Conservation (phyloP, 768 basidiomycete genomes). For the Omphalotus guepiniiformis region DNA sequence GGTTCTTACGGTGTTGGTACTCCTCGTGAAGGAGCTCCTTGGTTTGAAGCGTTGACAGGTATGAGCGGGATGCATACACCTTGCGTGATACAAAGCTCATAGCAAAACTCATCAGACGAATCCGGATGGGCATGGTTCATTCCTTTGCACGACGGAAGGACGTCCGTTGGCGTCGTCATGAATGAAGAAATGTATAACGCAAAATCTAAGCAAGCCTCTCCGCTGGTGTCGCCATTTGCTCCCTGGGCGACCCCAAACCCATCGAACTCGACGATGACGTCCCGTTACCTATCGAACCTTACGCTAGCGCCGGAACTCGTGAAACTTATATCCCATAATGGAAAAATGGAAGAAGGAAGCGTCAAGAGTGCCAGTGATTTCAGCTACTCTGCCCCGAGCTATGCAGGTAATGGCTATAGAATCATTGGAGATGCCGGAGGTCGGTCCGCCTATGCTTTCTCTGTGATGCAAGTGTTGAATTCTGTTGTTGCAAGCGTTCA, state of each 20-base stretch:
- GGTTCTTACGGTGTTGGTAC: constrained; percentile 49
- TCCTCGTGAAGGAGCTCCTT: constrained; percentile 51
- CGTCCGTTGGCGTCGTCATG: constrained; percentile 61
- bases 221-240: constrained; percentile 20
- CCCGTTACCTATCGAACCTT: constrained; percentile 23
- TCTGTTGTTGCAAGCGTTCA: constrained; percentile 42
- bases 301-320: constrained; percentile 22
- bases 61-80: too few relatives aligned
- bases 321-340: constrained; percentile 15
- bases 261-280: constrained; percentile 13
- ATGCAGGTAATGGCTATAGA: constrained; percentile 51
- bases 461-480: not conserved
- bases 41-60: constrained; percentile 73
- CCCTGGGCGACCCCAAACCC: constrained; percentile 23
- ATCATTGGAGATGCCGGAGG: constrained; percentile 69
- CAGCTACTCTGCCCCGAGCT: constrained; percentile 57
- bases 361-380: constrained; percentile 57
- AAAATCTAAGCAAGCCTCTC: constrained; percentile 20
- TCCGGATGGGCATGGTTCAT: constrained; percentile 74
- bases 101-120: constrained; percentile 38
- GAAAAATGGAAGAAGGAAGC: constrained; percentile 33
- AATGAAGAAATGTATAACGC: constrained; percentile 46
- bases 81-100: constrained; percentile 1
- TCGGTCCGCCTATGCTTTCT: constrained; percentile 19
- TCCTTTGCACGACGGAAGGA: constrained; percentile 59